Conservation (phyloP, 2,329 filamentous ascomycete species). For the Fusarium fracticaudum region DNA sequence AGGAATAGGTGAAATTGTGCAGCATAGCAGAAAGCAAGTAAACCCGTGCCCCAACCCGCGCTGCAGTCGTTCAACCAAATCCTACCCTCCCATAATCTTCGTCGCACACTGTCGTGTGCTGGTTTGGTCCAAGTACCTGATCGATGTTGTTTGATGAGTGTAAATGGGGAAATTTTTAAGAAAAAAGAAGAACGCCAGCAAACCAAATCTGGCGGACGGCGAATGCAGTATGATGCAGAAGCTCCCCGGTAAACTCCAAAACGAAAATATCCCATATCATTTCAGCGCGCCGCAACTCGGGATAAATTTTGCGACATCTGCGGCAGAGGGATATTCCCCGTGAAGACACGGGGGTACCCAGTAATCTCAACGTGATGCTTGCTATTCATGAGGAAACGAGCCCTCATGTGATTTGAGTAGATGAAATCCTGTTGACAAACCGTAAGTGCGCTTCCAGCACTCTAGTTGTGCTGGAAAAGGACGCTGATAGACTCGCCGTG, state of each 20-base stretch:
- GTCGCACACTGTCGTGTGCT: constrained; percentile 23
- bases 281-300: constrained; percentile 23
- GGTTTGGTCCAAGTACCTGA: constrained; percentile 23
- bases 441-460: constrained; percentile 2
- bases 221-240: constrained; percentile 39
- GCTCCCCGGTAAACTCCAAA: constrained; percentile 42
- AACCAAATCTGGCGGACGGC: constrained; percentile 35
- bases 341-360: constrained; percentile 3
- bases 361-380: constrained; percentile 8
- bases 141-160: constrained; percentile 27
- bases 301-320: constrained; percentile 21
- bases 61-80: constrained; percentile 38
- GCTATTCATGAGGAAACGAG: constrained; percentile 7
- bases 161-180: constrained; percentile 22
- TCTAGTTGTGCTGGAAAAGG: constrained; percentile 68
- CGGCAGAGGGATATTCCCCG: constrained; percentile 3
- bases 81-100: constrained; percentile 37
- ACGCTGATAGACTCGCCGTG: constrained; percentile 98
- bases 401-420: constrained; percentile 16
- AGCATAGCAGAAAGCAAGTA: constrained; percentile 46
- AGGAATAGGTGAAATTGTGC: constrained; percentile 43
- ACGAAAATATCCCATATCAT: constrained; percentile 33
- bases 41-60: constrained; percentile 40
- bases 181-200: constrained; percentile 24
- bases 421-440: constrained; percentile 23